Evolutionary conservation across 208 protist genomes (phyloP), one percentile per base, ranked within the genome.

Genomic region (Acanthamoeba quina): DNA sequence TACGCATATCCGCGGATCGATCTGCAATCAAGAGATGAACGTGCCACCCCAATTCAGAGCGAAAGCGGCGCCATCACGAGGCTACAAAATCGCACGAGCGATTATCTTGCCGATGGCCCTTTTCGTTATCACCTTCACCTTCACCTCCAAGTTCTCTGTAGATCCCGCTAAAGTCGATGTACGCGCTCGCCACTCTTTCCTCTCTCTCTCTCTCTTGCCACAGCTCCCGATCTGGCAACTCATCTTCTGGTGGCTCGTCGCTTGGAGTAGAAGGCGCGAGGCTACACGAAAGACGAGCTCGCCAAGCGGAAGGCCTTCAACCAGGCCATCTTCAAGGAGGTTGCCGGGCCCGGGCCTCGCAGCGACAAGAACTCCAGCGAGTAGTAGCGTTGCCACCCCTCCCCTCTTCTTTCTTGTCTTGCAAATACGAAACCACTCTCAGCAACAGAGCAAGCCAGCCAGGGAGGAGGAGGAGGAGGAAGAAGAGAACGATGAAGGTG

Each of bases 251-350:
- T 37, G 64, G 24, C 21, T 1, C 4, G 41, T 44, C 4, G 19
- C 7, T 5, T 0, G 2, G 19, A 11, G 68, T 31, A 76, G 68
- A 76, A 44, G 68, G 68, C 68, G 29, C 68, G 68, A 47, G 68
- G 68, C 15, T 76, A 47, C 37, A 76, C 68, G 68, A 34, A 76
- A 44, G 68, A 76, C 31, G 68, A 76, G 68, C 26, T 76, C 26
- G 37, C n/a, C 31, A 34, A 44, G 68, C 68, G 68, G 15, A 76
- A 76, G 68, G 68, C 68, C n/a, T 76, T 76, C 68, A 76, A 76
- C 37, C 68, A 76, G 68, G 68, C 68, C 68, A 76, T 76, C 68
- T 34, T 44, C 37, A 76, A 76, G 68, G 68, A 76, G n/a, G 68
- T 76, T 4, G 37, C 19, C 29, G 68, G 68, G 29, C 58, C 58